A percentile compares a stretch with the other conserved stretches of the same genome.
Conservation (phyloP, 2,329 filamentous ascomycete species). For the Cucurbitaria berberidis region DNA sequence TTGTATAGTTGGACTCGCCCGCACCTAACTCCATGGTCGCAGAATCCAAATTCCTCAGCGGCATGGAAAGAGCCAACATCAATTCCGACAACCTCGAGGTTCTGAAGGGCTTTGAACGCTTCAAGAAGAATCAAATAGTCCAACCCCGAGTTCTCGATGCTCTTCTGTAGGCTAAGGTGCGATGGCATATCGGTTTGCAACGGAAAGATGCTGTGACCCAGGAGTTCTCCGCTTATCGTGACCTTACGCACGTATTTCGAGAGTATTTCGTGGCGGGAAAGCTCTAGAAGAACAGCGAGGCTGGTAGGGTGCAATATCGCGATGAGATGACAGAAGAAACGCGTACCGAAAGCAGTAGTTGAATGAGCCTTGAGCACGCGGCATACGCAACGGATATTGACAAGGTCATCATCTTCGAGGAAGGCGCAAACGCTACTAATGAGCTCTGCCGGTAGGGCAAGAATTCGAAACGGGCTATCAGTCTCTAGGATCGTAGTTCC, state of each 20-base stretch:
- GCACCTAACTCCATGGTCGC: background rate
- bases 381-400: background rate
- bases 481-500: background rate
- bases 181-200: background rate
- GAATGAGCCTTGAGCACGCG: background rate
- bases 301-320: conserved; percentile 6
- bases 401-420: background rate
- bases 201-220: background rate
- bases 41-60: background rate
- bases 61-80: background rate
- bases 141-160: conserved; percentile 5
- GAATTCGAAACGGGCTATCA: conserved; percentile 1
- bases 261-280: background rate
- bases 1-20: background rate
- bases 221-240: conserved; percentile 3
- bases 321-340: conserved; percentile 5
- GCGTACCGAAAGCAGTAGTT: background rate
- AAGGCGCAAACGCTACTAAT: background rate
- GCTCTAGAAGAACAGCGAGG: conserved; percentile 2
- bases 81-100: background rate
- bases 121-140: background rate
- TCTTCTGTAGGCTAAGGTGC: background rate
- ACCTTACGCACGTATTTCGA: conserved; percentile 2
- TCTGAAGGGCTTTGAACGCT: background rate
- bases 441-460: conserved; percentile 9